phyloP scores from a whole-genome alignment of 1,284 basidiomycete species.

The Cutaneotrichosporon spelunceum region DNA sequence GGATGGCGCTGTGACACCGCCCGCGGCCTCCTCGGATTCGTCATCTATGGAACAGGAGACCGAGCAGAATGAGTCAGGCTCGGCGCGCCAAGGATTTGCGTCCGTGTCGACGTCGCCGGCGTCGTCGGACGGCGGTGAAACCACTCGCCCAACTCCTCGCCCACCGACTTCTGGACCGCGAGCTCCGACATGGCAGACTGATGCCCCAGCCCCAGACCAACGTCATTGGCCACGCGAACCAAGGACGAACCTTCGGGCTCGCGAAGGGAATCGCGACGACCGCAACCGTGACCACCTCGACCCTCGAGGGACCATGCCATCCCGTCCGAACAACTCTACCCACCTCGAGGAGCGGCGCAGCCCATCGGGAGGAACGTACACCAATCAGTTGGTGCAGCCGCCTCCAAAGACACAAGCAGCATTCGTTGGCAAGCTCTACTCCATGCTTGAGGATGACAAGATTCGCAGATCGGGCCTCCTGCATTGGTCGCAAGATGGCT shows the following conservation, averaged over 20 bases:
- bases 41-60: background rate
- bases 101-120: background rate
- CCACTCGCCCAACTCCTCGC: slow-evolving; percentile 1
- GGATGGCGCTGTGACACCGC: background rate
- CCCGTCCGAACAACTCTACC: background rate
- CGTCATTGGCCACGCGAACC: slow-evolving; percentile 3
- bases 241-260: background rate
- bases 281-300: slow-evolving; percentile 7
- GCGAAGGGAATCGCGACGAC: background rate
- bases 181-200: slow-evolving; percentile 16
- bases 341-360: slow-evolving; percentile 4
- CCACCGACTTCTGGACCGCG: background rate
- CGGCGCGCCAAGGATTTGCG: slow-evolving; percentile 1
- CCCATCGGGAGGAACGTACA: slow-evolving; percentile 4
- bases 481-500: slow-evolving; percentile 50
- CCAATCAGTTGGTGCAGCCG: slow-evolving; percentile 27
- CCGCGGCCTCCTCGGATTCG: background rate
- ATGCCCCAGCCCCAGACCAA: slow-evolving; percentile 3
- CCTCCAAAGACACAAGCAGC: slow-evolving; percentile 49
- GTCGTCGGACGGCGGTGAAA: slow-evolving; percentile 1
- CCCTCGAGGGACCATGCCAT: background rate
- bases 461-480: slow-evolving; percentile 47
- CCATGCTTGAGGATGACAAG: slow-evolving; percentile 51
- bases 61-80: slow-evolving; percentile 1
- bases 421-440: slow-evolving; percentile 51